Conservation (phyloP, 306 rosid species). For the Cicer cuneatum region DNA sequence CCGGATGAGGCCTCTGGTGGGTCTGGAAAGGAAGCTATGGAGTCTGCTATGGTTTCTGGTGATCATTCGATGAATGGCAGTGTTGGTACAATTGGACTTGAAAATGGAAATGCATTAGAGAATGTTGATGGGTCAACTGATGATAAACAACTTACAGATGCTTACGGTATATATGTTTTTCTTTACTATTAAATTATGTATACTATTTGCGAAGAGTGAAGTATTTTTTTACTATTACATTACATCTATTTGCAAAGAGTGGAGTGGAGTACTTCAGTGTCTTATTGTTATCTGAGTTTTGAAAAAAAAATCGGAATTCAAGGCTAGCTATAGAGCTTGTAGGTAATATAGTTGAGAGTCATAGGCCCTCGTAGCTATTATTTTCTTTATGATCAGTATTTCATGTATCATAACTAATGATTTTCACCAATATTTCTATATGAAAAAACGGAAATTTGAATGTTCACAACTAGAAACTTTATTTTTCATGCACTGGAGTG, state of each 20-base stretch:
- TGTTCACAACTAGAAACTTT: not conserved
- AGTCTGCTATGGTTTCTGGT: conserved; percentile 44
- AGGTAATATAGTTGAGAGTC: conserved; percentile 3
- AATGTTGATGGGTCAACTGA: conserved; percentile 54
- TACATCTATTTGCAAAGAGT: not conserved
- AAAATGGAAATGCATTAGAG: conserved; percentile 69
- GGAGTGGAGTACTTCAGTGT: no score
- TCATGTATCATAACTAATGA: not conserved
- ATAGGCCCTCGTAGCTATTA: conserved; percentile 16
- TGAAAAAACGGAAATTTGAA: not conserved
- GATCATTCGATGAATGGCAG: conserved; percentile 62
- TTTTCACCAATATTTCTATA: not conserved
- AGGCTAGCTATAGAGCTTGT: not conserved
- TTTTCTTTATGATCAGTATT: conserved; percentile 6
- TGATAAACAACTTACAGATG: conserved; percentile 70
- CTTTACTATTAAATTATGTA: not conserved
- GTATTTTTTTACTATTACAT: not conserved
- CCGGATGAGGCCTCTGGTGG: conserved; percentile 49
- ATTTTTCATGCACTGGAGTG: not conserved
- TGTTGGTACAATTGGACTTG: conserved; percentile 47
- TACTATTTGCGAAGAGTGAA: not conserved
- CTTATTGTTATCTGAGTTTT: not conserved
- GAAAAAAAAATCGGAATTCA: not conserved
- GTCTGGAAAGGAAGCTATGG: conserved; percentile 49
- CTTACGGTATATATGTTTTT: conserved; percentile 61